Conservation (phyloP, 345 rosid genomes). For the Laguncularia racemosa region DNA sequence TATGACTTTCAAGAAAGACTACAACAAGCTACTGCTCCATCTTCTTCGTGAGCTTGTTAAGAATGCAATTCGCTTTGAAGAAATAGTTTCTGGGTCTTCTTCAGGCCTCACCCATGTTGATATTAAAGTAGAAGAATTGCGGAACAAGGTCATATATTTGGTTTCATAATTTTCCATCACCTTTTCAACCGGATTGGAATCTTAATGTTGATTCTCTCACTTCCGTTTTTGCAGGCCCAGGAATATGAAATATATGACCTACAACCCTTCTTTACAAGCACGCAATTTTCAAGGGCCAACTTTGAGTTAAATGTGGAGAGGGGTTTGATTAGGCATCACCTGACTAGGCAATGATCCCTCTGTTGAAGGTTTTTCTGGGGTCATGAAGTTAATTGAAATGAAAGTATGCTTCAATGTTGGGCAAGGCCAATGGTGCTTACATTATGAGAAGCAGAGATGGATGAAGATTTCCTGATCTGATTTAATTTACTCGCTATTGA, state of each 20-base stretch:
- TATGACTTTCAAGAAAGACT: slow-evolving; percentile 87
- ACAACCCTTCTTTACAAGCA: slow-evolving; percentile 68
- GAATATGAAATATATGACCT: slow-evolving; percentile 77
- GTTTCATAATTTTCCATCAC: not conserved
- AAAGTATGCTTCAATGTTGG: too few species aligned
- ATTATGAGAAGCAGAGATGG: too few species aligned
- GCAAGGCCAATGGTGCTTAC: too few species aligned
- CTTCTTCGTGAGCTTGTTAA: slow-evolving; percentile 80
- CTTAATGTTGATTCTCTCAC: not conserved
- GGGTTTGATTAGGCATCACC: slow-evolving; percentile 48
- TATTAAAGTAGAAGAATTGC: slow-evolving; percentile 71
- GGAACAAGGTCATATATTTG: slow-evolving; percentile 43
- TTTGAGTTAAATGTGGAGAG: slow-evolving; percentile 54
- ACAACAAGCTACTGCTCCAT: slow-evolving; percentile 64
- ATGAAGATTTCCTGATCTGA: too few species aligned
- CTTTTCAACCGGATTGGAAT: not conserved
- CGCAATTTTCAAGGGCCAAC: slow-evolving; percentile 55
- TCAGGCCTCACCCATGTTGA: slow-evolving; percentile 51
- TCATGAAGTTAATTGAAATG: too few species aligned
- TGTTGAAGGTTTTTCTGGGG: not conserved
- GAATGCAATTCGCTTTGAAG: slow-evolving; percentile 76
- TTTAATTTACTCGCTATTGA: too few species aligned
- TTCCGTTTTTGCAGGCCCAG: slow-evolving; percentile 49
- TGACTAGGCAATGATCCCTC: slow-evolving; percentile 15
- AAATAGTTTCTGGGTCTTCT: slow-evolving; percentile 65